Evolutionary conservation across 257 asterid species (phyloP).

Genomic region (Lavandula angustifolia): DNA sequence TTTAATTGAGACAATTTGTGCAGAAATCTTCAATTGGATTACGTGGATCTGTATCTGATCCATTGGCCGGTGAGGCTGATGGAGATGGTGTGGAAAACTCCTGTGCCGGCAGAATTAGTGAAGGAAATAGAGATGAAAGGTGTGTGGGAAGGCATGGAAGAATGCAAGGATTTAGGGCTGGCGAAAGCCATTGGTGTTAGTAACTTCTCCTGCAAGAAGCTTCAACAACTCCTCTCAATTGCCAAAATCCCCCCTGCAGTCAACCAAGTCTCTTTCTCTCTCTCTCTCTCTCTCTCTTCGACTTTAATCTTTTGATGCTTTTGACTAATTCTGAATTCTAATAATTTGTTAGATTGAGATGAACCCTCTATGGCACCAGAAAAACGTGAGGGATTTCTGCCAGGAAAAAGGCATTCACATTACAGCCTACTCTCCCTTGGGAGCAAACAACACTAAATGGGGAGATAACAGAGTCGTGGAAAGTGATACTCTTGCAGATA

Average conservation of each 20-base stretch:
- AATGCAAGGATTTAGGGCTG: slow-evolving; percentile 54
- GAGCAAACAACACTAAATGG: slow-evolving; percentile 63
- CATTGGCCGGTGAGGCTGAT: slow-evolving; percentile 55
- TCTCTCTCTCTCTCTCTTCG: background rate
- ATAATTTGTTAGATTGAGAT: slow-evolving; percentile 49
- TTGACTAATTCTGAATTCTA: no score
- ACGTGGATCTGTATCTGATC: slow-evolving; percentile 64
- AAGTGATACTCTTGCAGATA: slow-evolving; percentile 39
- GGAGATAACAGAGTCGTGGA: slow-evolving; percentile 55
- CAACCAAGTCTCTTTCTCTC: slow-evolving; percentile 45
- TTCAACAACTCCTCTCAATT: slow-evolving; percentile 36
- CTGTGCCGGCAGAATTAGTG: slow-evolving; percentile 38
- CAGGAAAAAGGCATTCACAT: slow-evolving; percentile 50
- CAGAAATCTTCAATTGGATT: slow-evolving; percentile 56
- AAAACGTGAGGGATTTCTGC: slow-evolving; percentile 49
- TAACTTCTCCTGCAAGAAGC: slow-evolving; percentile 52
- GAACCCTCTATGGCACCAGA: slow-evolving; percentile 61
- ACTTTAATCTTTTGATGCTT: background rate
- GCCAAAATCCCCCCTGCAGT: slow-evolving; percentile 63
- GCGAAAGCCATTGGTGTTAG: slow-evolving; percentile 72
- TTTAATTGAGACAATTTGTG: background rate
- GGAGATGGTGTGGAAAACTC: slow-evolving; percentile 25
- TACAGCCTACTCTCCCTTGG: slow-evolving; percentile 63
- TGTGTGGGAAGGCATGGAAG: slow-evolving; percentile 74
- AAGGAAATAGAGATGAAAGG: slow-evolving; percentile 48